Base-by-base conservation (phyloP, 495 filamentous ascomycete genomes). In the Annulohypoxylon stygium region DNA sequence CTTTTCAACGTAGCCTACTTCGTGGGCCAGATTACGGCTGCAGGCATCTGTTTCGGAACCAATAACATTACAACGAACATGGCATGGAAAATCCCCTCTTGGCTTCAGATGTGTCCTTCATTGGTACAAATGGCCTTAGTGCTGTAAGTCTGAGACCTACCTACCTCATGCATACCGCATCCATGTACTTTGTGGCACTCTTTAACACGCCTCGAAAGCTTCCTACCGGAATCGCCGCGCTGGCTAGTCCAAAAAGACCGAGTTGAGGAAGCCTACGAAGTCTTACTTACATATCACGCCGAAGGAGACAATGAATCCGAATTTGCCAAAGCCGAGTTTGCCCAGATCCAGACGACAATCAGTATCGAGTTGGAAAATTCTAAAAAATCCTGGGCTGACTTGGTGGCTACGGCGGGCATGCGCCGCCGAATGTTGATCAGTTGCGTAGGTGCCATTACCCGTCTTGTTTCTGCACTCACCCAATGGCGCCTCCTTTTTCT, bases 1-100 rank as follows among this genome's bases (percentile, higher is more conserved):
- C 86, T 92, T 8, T 92, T 92, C 83, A 92, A 92, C 76, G 86
- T 82, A 14, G 83, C 86, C 6, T 92, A 88, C 78, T 93, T 84
- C 82, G 80, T 90, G 57, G 90, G 90, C 4, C 84, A 87, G 61
- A 87, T 92, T 54, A 79, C 87, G n/a, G 90, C 90, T 8, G 88
- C 89, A 0, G 86, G 83, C 14, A 86, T 91, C 16, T 84, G 83
- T 11, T 83, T 90, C 30, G 89, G 88, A 4, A 92, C 90, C 4
- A 86, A 88, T 75, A 81, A 75, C 30, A 88, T 91, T 51, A 5
- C 77, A 8, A 83, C 73, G 70, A 80, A 90, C 57, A 91, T 89
- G 89, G 83, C 87, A 7, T 92, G 90, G 90, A 76, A 89, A 36
- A 89, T 92, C 33, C 90, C 90, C 0, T 91, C 88, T 0, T 78